Evolutionary conservation across 495 filamentous ascomycete species (phyloP), one percentile per base, ranked within the genome.

Genomic region (Talaromyces ruber): DNA sequence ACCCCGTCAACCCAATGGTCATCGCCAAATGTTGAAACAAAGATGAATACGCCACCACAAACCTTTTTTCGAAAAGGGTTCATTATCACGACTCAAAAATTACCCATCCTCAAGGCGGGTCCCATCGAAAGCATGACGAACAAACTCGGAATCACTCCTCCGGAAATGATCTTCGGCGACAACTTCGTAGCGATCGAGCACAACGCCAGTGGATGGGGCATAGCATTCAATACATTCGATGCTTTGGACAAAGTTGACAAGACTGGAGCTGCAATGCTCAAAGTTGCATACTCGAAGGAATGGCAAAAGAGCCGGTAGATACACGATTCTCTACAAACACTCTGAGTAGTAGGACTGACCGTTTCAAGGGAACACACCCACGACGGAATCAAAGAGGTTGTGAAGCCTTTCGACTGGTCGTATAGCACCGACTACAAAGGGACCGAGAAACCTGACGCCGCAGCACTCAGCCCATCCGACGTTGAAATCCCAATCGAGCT

Each of bases 141-240:
- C 58, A 82, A 83, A 53, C 82, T 98, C 12, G 86, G 86, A 14
- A 96, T 98, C 72, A 81, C 92, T 12, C 86, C 91, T 6, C 94
- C 95, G 2, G 94, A 98, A 75, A 98, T 98, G 94, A 98, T 98
- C 37, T 98, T 98, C 67, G 94, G 94, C 32, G 92, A 98, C 76
- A 98, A 98, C 73, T 78, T 84, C 32, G 86, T 95, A 25, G 72
- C 79, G 2, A 81, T 98, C 25, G 80, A 85, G 61, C 91, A 98
- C 72, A 59, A 74, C 22, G 77, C 78, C 21, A 84, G 78, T 61
- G 84, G 85, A 7, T 98, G 92, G 90, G 72, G 76, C 4, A 81
- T 98, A 58, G 70, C 77, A 14, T 98, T 98, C 75, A 88, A 88
- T 65, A 88, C 95, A 18, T 88, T 85, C 62, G 89, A 92, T 70